These are phyloP conservation scores for Picea mariana DNA, from an alignment of 83 land plant species.

Conservation along the genomic window DNA sequence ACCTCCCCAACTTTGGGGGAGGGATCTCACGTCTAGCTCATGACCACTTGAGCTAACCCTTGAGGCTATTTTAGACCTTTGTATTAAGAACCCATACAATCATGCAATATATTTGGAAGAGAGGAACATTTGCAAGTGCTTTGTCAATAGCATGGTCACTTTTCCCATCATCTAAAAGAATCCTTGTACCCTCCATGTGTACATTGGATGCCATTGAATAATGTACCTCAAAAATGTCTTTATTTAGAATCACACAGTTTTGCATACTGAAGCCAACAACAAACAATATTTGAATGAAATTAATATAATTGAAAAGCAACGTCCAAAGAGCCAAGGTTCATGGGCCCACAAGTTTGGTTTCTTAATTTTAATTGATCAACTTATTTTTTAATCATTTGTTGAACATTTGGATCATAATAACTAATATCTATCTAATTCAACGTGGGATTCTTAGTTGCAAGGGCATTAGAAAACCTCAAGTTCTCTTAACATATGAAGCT, in stretches of 20 bases:
- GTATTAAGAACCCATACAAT: conserved; percentile 99
- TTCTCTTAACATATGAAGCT: conserved; percentile 93
- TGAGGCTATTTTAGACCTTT: conserved; percentile 40
- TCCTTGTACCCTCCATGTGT: conserved; percentile 90
- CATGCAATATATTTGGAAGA: conserved; percentile 93
- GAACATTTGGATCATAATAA: conserved; percentile 37
- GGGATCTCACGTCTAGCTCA: no score
- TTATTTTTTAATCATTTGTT: conserved; percentile 64
- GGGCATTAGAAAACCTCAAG: conserved; percentile 74
- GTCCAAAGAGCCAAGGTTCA: conserved; percentile 96
- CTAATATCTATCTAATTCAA: conserved; percentile 33
- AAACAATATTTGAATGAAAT: conserved; percentile 72
- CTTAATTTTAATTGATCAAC: conserved; percentile 77
- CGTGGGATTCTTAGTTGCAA: conserved; percentile 47
- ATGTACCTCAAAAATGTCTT: conserved; percentile 93
- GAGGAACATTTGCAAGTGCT: conserved; percentile 71
- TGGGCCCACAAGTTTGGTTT: conserved; percentile 94
- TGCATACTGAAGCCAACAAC: conserved; percentile 98
- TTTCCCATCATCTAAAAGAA: conserved; percentile 77
- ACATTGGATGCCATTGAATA: conserved; percentile 86
- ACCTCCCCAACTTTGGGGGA: no score
- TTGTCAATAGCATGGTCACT: conserved; percentile 92
- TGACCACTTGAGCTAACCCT: no score
- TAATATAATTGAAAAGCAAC: conserved; percentile 67
- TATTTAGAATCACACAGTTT: conserved; percentile 86